A percentile compares a stretch with the other conserved stretches of the same genome.
These are phyloP conservation scores for Alnus glutinosa DNA, from an alignment of 306 rosid species.

Conservation along the genomic window DNA sequence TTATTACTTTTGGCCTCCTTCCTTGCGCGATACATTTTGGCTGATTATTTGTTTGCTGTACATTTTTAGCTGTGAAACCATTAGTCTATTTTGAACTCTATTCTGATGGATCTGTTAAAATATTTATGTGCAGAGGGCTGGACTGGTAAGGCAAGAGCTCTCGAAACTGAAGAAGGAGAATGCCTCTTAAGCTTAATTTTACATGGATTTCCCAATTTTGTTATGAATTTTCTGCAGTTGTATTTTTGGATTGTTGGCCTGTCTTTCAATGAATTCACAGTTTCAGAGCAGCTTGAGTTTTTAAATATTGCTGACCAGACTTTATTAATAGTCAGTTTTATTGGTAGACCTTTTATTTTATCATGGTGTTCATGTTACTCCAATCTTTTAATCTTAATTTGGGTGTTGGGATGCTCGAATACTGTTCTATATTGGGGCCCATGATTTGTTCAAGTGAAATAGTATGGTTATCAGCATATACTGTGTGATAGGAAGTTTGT, in stretches of 20 bases:
- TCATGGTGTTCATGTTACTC: background rate
- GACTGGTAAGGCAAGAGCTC: constrained; percentile 79
- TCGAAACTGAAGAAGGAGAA: constrained; percentile 67
- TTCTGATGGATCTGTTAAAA: background rate
- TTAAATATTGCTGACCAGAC: background rate
- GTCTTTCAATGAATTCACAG: constrained; percentile 13
- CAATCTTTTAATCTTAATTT: background rate
- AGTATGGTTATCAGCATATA: background rate
- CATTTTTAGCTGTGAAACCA: background rate
- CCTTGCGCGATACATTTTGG: background rate
- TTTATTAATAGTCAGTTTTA: background rate
- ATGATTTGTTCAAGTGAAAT: background rate
- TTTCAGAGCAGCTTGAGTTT: constrained; percentile 10
- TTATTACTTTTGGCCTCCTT: no score
- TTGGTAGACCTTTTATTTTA: background rate
- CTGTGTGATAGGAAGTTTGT: background rate
- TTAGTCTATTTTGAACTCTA: background rate
- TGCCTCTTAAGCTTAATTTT: constrained; percentile 37
- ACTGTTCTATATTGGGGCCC: background rate
- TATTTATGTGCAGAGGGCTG: constrained; percentile 69
- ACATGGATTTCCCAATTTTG: constrained; percentile 39
- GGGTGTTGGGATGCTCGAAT: background rate
- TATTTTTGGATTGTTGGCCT: constrained; percentile 18
- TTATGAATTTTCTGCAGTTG: constrained; percentile 24
- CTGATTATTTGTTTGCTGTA: background rate